Conservation (phyloP, 2,329 filamentous ascomycete species). For the Neonectria neomacrospora region DNA sequence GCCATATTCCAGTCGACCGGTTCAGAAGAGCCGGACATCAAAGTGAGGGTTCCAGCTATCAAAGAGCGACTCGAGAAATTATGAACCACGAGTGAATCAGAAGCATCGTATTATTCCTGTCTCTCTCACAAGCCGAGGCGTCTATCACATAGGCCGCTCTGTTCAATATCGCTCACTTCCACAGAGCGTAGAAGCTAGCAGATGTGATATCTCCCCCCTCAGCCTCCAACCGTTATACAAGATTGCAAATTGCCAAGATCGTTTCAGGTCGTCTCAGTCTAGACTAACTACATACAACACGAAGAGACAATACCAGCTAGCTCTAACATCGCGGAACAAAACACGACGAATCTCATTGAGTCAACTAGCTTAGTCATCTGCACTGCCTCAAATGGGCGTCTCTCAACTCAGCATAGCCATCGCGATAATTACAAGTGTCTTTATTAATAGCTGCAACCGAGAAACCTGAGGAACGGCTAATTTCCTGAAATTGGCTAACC, state of each 20-base stretch:
- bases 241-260: background rate
- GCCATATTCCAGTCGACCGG: conserved; percentile 56
- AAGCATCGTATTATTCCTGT: background rate
- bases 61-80: conserved; percentile 29
- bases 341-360: background rate
- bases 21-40: conserved; percentile 54
- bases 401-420: background rate
- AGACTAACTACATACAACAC: conserved; percentile 3
- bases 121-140: background rate
- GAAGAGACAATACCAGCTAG: conserved; percentile 11
- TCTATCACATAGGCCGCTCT: background rate
- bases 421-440: background rate
- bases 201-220: background rate
- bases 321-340: background rate
- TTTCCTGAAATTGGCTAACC: background rate
- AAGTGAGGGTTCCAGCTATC: conserved; percentile 48
- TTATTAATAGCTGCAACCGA: background rate
- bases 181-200: background rate
- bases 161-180: conserved; percentile 3
- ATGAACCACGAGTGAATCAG: conserved; percentile 11
- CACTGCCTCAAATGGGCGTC: background rate
- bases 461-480: background rate
- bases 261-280: conserved; percentile 2
- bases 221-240: background rate
- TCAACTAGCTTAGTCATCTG: conserved; percentile 20